Percentiles rank a stretch among this genome's conserved stretches.
Conservation (phyloP, 1,139 yeast species). For the Protomyces lactucae-debilis region DNA sequence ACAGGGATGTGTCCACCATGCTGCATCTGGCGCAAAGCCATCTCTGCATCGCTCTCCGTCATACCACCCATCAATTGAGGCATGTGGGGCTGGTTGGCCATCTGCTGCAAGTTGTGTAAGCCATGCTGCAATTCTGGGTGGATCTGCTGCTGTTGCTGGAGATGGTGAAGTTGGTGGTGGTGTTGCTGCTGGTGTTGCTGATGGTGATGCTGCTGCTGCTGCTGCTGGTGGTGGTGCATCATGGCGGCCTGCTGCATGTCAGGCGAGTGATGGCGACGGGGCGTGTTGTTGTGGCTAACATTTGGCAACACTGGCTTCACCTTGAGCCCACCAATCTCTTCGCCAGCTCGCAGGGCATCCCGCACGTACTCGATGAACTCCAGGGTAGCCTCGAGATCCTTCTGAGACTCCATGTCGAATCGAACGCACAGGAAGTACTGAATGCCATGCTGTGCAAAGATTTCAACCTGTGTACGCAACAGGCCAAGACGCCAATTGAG, state of each 20-base stretch:
- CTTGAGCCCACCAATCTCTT: constrained; percentile 9
- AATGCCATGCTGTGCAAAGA: constrained; percentile 11
- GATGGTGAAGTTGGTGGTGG: too few relatives aligned
- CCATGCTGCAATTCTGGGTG: not conserved
- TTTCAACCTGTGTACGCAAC: constrained; percentile 14
- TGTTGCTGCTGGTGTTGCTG: too few relatives aligned
- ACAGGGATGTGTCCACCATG: not conserved
- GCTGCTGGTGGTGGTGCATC: not conserved
- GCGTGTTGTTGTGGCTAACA: not conserved
- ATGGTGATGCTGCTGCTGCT: not conserved
- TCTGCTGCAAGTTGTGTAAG: not conserved
- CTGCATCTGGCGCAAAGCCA: not conserved
- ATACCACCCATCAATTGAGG: not conserved
- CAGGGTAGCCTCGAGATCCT: constrained; percentile 4
- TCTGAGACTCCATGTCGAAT: not conserved
- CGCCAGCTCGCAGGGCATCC: constrained; percentile 2
- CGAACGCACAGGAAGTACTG: constrained; percentile 1
- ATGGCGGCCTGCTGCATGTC: not conserved
- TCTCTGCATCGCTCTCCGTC: not conserved
- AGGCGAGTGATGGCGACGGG: not conserved
- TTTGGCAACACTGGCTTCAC: constrained; percentile 12
- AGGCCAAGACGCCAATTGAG: constrained; percentile 18
- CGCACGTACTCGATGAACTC: constrained; percentile 4
- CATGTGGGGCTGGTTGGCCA: not conserved
- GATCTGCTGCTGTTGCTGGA: too few relatives aligned